Conservation (phyloP, 2,329 filamentous ascomycete species). For the Pseudogymnoascus sp. region DNA sequence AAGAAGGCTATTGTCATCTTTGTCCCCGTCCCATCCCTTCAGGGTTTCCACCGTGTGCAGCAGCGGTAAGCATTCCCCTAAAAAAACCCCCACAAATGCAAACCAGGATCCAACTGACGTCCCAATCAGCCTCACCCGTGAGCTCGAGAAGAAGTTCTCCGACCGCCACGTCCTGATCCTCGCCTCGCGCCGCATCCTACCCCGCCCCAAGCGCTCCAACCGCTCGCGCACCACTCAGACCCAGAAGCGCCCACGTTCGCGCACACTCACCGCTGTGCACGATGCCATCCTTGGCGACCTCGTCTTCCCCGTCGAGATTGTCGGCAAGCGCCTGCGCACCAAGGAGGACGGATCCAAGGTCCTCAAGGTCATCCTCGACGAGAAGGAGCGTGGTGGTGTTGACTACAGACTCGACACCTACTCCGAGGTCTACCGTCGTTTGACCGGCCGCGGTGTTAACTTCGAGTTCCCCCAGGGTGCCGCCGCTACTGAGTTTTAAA, state of each 20-base stretch:
- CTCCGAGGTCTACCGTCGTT: slow-evolving; percentile 96
- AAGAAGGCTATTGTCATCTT: slow-evolving; percentile 99
- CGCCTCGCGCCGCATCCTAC: slow-evolving; percentile 95
- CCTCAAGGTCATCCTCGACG: slow-evolving; percentile 97
- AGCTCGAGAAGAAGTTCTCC: slow-evolving; percentile 99
- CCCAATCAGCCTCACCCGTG: slow-evolving; percentile 76
- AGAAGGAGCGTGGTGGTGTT: slow-evolving; percentile 99
- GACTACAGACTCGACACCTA: slow-evolving; percentile 99
- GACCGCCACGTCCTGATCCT: slow-evolving; percentile 99
- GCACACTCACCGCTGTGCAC: slow-evolving; percentile 97
- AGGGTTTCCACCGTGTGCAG: slow-evolving; percentile 98
- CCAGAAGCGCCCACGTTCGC: slow-evolving; percentile 97
- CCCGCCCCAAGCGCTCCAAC: slow-evolving; percentile 96
- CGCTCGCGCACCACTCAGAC: slow-evolving; percentile 92
- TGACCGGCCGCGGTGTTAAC: slow-evolving; percentile 91
- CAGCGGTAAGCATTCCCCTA: slow-evolving; percentile 71
- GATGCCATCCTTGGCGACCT: slow-evolving; percentile 96
- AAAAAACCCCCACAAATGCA: neutral
- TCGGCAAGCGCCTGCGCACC: slow-evolving; percentile 97
- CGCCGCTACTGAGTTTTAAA: slow-evolving; percentile 67
- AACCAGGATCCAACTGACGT: slow-evolving; percentile 1
- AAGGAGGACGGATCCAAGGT: slow-evolving; percentile 98
- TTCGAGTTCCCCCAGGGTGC: slow-evolving; percentile 96
- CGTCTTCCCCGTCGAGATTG: slow-evolving; percentile 99
- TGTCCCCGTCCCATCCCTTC: slow-evolving; percentile 98